A percentile compares a stretch with the other conserved stretches of the same genome.
phyloP scores from a whole-genome alignment of 2,329 filamentous ascomycete genomes.

The Fusarium poae region DNA sequence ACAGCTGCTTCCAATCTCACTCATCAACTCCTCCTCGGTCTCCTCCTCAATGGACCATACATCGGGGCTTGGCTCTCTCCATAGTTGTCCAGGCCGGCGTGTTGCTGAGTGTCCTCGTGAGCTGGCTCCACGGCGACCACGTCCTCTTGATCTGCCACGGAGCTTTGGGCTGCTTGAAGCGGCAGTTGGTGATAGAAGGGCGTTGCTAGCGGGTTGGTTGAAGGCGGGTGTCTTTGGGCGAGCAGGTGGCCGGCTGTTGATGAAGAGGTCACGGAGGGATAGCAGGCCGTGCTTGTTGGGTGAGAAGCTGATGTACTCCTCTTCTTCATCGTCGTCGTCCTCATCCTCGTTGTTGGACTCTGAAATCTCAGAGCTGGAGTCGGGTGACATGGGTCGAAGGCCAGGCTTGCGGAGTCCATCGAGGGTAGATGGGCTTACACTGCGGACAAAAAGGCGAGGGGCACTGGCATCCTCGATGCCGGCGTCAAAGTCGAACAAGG shows the following conservation, averaged over 20 bases:
- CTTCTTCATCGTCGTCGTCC: conserved; percentile 62
- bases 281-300: conserved; percentile 57
- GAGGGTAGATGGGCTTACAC: conserved; percentile 69
- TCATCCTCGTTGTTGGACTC: conserved; percentile 63
- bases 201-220: conserved; percentile 49
- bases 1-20: conserved; percentile 56
- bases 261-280: conserved; percentile 59
- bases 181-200: conserved; percentile 47
- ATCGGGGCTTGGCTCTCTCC: conserved; percentile 70
- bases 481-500: conserved; percentile 67
- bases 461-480: conserved; percentile 66
- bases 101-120: conserved; percentile 49
- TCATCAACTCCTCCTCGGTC: conserved; percentile 65
- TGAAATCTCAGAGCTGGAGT: conserved; percentile 55
- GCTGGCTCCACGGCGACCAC: conserved; percentile 49
- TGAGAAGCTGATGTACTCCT: conserved; percentile 65
- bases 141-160: conserved; percentile 50
- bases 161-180: conserved; percentile 46
- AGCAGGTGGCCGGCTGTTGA: conserved; percentile 53
- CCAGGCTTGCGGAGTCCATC: conserved; percentile 62
- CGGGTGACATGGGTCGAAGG: conserved; percentile 46
- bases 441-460: conserved; percentile 63
- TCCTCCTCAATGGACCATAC: conserved; percentile 73
- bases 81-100: conserved; percentile 59
- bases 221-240: conserved; percentile 52